Evolutionary conservation across 2,329 filamentous ascomycete species (phyloP).

Genomic region (Venturia carpophila): DNA sequence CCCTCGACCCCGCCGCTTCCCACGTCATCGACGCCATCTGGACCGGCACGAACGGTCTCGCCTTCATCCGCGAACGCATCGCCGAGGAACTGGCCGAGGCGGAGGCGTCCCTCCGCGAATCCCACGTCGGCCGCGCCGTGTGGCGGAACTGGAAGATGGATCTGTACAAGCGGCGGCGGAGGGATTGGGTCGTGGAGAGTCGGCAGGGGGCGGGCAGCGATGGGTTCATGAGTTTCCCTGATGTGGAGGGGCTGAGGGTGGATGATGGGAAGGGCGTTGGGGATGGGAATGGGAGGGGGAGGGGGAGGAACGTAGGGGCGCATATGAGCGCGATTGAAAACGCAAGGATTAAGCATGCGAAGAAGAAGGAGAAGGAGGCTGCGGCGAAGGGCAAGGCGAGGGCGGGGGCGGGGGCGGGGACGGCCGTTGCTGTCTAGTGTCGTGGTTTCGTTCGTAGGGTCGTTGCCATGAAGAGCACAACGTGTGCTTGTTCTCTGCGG

Average conservation of each 20-base stretch:
- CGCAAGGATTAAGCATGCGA: conserved; percentile 49
- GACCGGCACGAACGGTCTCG: conserved; percentile 54
- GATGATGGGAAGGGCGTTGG: conserved; percentile 27
- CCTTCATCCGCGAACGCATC: conserved; percentile 60
- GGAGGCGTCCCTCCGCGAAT: conserved; percentile 56
- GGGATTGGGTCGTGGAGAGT: conserved; percentile 56
- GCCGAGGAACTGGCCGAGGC: conserved; percentile 54
- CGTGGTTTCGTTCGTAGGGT: not conserved
- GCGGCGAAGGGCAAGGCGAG: conserved; percentile 11
- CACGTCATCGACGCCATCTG: conserved; percentile 62
- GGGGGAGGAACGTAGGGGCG: conserved; percentile 24
- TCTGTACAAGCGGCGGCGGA: conserved; percentile 54
- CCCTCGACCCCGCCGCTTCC: conserved; percentile 54
- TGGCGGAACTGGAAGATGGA: conserved; percentile 72
- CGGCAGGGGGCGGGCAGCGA: conserved; percentile 43
- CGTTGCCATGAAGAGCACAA: too few relatives aligned
- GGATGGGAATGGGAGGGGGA: conserved; percentile 20
- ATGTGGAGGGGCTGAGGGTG: conserved; percentile 30
- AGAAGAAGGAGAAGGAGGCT: conserved; percentile 22
- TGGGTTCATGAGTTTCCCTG: conserved; percentile 44
- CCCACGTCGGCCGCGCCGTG: conserved; percentile 56
- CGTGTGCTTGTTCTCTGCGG: too few relatives aligned
- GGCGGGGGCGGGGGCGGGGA: not conserved
- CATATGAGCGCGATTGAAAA: conserved; percentile 42
- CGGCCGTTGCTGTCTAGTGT: not conserved